Evolutionary conservation across 2,329 filamentous ascomycete genomes (phyloP), one percentile per base, ranked within the genome.

Genomic region (Aspergillus ustus): DNA sequence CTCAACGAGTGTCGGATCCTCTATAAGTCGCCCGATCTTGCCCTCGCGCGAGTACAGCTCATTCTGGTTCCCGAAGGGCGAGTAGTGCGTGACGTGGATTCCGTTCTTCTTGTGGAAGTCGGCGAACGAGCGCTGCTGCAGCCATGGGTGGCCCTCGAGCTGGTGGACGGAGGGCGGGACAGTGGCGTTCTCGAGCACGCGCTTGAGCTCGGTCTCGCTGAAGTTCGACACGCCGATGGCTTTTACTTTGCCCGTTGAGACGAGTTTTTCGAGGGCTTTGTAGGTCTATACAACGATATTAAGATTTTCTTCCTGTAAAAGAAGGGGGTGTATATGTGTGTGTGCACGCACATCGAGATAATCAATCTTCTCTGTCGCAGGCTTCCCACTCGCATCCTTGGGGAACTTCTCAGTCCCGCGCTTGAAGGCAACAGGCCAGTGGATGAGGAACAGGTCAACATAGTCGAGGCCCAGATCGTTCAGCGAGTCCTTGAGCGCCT

Each of bases 361-460:
- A 67, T 85, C 83, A 52, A 79, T 75, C 40, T 81, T 72, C 17
- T 77, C 81, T 1, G 77, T 68, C n/a, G 74, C 66, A 4, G 73
- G 70, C 54, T 81, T 81, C 29, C 78, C 80, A 56, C 81, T 69
- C 25, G 20, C 9, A 19, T 77, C 69, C 59, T 81, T 82, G 3
- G 84, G 83, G 53, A 84, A 79, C 45, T 78, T 64, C 6, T 80
- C 75, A 22, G 78, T 75, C n/a, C 82, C 79, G 25, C 80, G 76
- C 51, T 81, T 80, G 71, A 85, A 87, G 0, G 85, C 78, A 9
- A 81, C 79, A 0, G 85, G 85, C 82, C 84, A 91, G 76, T 91
- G 88, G 72, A 92, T 90, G 61, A 91, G 81, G 73, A 85, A 90
- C 11, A 91, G 80, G 72, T 91, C 89, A 60, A 91, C 80, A 72